Conservation (phyloP, 1,284 basidiomycete species). For the Apiotrichum sp. region DNA sequence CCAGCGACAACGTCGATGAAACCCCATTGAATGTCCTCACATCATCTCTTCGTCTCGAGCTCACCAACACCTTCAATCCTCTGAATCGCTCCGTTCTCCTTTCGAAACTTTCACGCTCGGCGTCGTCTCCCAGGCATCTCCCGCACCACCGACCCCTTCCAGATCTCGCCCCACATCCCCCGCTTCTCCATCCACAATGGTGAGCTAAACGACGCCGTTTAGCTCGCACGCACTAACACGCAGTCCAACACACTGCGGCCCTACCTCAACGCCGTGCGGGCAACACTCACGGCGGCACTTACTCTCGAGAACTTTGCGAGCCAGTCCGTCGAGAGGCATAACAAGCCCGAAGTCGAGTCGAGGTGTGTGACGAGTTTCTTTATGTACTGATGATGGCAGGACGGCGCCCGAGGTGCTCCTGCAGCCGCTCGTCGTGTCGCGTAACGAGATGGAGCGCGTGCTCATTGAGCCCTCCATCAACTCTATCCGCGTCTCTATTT, state of each 20-base stretch:
- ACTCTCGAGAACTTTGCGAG: conserved; percentile 97
- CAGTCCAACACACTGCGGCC: conserved; percentile 71
- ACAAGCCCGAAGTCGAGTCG: conserved; percentile 89
- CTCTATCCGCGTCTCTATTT: conserved; percentile 91
- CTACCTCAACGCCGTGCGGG: conserved; percentile 91
- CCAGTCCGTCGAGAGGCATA: conserved; percentile 94
- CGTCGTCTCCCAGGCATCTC: no score
- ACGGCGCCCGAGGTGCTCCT: conserved; percentile 90
- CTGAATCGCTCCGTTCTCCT: no score
- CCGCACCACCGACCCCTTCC: not conserved
- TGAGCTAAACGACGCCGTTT: not conserved
- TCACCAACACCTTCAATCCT: no score
- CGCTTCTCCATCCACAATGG: conserved; percentile 1
- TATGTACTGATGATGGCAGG: conserved; percentile 47
- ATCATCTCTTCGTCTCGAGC: no score
- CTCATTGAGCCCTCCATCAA: conserved; percentile 96
- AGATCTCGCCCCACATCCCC: no score
- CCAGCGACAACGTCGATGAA: no score
- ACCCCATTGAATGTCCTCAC: no score
- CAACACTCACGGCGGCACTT: conserved; percentile 92
- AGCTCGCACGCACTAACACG: not conserved
- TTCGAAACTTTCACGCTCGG: no score
- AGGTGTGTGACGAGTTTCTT: conserved; percentile 53
- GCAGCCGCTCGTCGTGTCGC: conserved; percentile 84
- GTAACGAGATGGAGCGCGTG: conserved; percentile 94